phyloP scores from a whole-genome alignment of 208 protist genomes.

The Endotrypanum monterogeii region DNA sequence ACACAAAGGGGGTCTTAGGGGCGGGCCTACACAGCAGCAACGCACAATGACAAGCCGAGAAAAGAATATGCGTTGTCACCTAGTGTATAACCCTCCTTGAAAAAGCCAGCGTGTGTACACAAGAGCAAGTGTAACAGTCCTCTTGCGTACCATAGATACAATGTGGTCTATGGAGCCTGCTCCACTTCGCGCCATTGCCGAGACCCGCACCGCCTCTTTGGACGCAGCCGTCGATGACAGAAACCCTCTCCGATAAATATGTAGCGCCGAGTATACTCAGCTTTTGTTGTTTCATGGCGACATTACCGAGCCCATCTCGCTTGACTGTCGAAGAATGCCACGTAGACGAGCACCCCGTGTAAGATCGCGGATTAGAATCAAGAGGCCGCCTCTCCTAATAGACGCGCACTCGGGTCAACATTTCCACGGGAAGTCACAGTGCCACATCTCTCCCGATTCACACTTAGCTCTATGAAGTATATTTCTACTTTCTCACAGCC shows the following conservation, averaged over 20 bases:
- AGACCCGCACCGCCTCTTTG: background rate
- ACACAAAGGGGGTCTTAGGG: background rate
- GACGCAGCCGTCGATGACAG: background rate
- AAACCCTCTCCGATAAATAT: no score
- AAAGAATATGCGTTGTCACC: background rate
- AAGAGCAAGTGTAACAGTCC: background rate
- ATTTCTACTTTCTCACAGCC: conserved; percentile 76
- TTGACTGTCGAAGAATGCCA: background rate
- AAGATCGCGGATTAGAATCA: background rate
- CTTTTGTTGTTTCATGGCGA: background rate
- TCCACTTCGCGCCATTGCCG: background rate
- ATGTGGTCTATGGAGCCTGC: background rate
- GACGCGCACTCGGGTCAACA: background rate
- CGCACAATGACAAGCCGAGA: background rate
- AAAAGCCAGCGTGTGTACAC: background rate
- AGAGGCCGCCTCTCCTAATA: background rate
- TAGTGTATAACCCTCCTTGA: background rate
- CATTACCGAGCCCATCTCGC: background rate
- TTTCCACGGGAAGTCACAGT: background rate
- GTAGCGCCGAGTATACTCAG: background rate
- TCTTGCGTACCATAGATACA: background rate
- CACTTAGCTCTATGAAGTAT: background rate
- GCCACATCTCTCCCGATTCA: background rate
- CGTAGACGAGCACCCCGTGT: background rate
- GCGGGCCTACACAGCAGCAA: background rate